Base-by-base conservation (phyloP, 2,329 filamentous ascomycete genomes). In the Ophidiomyces ophidiicola region DNA sequence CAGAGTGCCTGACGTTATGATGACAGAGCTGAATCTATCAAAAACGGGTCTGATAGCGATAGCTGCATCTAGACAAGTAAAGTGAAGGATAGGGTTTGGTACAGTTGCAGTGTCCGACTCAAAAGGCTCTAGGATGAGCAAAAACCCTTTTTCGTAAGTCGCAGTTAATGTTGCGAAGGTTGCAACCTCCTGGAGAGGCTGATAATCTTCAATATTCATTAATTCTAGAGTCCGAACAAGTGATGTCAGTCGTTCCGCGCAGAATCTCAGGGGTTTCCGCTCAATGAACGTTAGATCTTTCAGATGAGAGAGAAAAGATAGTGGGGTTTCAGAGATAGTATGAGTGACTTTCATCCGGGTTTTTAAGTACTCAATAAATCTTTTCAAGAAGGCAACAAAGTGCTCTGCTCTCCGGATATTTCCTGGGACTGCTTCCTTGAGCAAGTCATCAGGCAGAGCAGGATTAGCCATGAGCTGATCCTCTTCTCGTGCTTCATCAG, bases 1-100 rank as follows among this genome's bases (percentile, higher is more conserved):
- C 45, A 98, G 85, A 1, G 90, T 98, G 46, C 90, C 90, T 0
- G 90, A 96, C 0, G 90, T 98, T 57, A 98, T 96, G 55, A 98
- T 93, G 48, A 98, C 90, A 1, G 90, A 96, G 59, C 84, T 87
- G 60, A 98, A 98, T 36, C 90, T 80, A 44, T 98, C 88, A 54
- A 98, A 94, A 4, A 98, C 88, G 0, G 90, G 90, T 46, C 90
- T 92, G 54, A 98, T 98, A 29, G 92, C 90, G 48, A 98, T 98
- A 0, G 92, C 90, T 3, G 90, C 90, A 60, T 98, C 90, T 15
- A 98, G 71, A 53, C 90, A 98, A 2, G 88, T 90, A 56, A 98
- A 93, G 57, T 98, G 92, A 8, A 98, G 70, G n/a, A 96, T 78
- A 0, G 90, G 90, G 48, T 98, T 98, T 0, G 90, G 86, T 0